Percentiles rank a stretch among this genome's conserved stretches.
phyloP scores from a whole-genome alignment of 495 filamentous ascomycete species.

The Geopyxis carbonaria region DNA sequence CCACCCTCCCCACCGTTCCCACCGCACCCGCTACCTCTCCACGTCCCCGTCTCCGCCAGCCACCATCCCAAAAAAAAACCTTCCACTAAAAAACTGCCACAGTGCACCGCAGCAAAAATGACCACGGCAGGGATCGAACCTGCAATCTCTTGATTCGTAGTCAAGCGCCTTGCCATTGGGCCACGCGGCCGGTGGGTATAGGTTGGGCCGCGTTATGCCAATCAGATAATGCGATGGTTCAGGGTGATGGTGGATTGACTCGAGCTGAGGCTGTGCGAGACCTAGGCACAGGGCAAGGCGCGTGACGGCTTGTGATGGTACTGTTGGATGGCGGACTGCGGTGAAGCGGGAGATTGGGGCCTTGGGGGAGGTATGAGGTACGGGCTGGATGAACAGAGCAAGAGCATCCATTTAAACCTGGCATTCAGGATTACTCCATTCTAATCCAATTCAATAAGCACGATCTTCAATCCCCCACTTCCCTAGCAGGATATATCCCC shows the following conservation, averaged over 20 bases:
- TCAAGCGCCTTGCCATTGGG: constrained; percentile 60
- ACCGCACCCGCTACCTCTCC: no score
- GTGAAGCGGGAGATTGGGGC: not conserved
- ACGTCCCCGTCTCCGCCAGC: no score
- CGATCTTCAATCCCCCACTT: not conserved
- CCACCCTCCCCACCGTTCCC: no score
- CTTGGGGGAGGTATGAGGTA: not conserved
- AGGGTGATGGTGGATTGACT: not conserved
- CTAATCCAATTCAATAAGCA: not conserved
- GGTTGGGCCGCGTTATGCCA: no score
- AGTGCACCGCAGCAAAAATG: no score
- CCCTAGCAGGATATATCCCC: not conserved
- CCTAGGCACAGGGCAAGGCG: not conserved
- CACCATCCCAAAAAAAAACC: no score
- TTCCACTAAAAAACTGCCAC: no score
- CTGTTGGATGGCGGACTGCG: not conserved
- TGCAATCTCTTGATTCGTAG: constrained; percentile 34
- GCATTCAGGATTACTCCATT: not conserved
- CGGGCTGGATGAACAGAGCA: not conserved
- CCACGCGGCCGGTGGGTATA: constrained; percentile 35
- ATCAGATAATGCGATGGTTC: not conserved
- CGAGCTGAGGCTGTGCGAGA: not conserved
- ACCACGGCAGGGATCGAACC: constrained; percentile 9
- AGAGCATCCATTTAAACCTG: not conserved
- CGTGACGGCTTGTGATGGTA: not conserved